phyloP scores from a whole-genome alignment of 2,329 filamentous ascomycete genomes.

The Aspergillus versicolor region DNA sequence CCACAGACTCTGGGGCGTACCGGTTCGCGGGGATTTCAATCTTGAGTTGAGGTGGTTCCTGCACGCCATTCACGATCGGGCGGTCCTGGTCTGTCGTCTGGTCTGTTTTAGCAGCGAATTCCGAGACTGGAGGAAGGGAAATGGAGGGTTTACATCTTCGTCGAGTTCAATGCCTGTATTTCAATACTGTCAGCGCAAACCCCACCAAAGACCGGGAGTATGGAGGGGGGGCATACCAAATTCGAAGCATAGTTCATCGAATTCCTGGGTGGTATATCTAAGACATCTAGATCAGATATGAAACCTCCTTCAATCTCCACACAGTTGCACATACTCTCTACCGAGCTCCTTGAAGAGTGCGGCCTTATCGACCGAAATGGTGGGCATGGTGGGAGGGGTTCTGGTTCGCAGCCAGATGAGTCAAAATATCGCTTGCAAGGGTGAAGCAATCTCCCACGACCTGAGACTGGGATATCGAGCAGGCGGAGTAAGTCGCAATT shows the following conservation, averaged over 20 bases:
- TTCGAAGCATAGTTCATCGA: slow-evolving; percentile 97
- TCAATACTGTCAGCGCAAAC: slow-evolving; percentile 30
- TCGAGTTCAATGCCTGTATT: slow-evolving; percentile 78
- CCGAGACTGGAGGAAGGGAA: slow-evolving; percentile 17
- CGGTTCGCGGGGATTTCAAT: slow-evolving; percentile 97
- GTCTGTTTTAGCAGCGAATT: slow-evolving; percentile 25
- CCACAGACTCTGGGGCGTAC: slow-evolving; percentile 49
- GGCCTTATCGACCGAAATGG: slow-evolving; percentile 94
- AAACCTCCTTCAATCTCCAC: neutral
- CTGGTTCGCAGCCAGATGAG: slow-evolving; percentile 22
- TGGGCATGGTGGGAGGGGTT: slow-evolving; percentile 70
- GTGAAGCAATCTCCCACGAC: slow-evolving; percentile 8
- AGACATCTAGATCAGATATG: slow-evolving; percentile 3
- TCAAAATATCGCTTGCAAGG: slow-evolving; percentile 1
- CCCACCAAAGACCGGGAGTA: slow-evolving; percentile 20
- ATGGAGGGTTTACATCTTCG: slow-evolving; percentile 63
- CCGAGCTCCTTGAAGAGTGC: slow-evolving; percentile 91
- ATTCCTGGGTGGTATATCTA: slow-evolving; percentile 88
- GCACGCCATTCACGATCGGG: slow-evolving; percentile 71
- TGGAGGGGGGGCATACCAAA: slow-evolving; percentile 60
- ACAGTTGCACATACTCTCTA: slow-evolving; percentile 64
- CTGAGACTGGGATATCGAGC: neutral
- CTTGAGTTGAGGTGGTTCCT: slow-evolving; percentile 90
- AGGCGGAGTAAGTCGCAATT: neutral
- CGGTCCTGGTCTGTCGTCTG: slow-evolving; percentile 71